These are phyloP conservation scores for Elaeis guineensis DNA, from an alignment of 176 grass and related monocot species.

Conservation along the genomic window DNA sequence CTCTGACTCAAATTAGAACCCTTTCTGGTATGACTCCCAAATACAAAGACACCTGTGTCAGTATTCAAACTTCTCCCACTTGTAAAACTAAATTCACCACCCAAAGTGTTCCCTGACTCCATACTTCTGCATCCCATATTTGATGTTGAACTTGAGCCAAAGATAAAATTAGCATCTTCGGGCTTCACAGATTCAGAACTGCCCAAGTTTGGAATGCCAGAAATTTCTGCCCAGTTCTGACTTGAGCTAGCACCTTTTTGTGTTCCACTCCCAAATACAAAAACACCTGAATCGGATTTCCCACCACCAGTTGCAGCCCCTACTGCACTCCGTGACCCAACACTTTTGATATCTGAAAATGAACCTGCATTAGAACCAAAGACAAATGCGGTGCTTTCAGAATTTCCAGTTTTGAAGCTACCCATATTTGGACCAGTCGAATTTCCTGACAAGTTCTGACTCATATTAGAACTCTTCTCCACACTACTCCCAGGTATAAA, in stretches of 20 bases:
- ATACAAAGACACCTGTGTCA: background rate
- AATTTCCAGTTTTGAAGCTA: constrained; percentile 2
- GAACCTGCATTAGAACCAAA: background rate
- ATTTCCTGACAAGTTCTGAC: background rate
- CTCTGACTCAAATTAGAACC: background rate
- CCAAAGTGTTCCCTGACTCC: no score
- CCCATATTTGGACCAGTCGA: background rate
- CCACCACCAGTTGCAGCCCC: background rate
- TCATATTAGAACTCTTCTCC: constrained; percentile 4
- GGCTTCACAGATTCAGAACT: constrained; percentile 2
- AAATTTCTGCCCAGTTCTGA: background rate
- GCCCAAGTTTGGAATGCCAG: background rate
- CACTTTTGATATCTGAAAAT: background rate
- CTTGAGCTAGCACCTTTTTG: no score
- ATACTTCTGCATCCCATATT: no score
- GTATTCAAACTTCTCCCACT: no score
- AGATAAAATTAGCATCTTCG: constrained; percentile 18
- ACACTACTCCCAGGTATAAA: background rate
- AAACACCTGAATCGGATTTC: background rate
- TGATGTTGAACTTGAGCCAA: constrained; percentile 8
- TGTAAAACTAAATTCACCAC: no score
- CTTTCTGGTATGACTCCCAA: background rate
- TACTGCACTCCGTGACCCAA: background rate
- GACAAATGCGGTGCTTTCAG: constrained; percentile 3
- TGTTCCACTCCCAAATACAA: background rate